These are phyloP conservation scores for Corinectria fuckeliana DNA, from an alignment of 2,329 filamentous ascomycete genomes.

Conservation along the genomic window DNA sequence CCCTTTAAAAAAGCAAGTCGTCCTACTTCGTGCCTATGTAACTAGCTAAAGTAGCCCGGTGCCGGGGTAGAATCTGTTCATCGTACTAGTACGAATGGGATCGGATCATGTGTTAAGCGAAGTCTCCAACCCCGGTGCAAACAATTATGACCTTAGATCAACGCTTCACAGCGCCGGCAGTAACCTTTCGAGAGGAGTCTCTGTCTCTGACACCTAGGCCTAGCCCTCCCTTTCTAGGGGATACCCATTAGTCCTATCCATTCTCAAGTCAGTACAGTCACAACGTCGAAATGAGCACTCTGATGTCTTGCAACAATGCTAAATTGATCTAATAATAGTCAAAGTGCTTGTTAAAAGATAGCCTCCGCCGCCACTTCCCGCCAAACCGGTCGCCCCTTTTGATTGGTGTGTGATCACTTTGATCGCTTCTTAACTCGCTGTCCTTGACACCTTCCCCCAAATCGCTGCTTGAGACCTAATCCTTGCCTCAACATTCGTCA, in stretches of 20 bases:
- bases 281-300: not conserved
- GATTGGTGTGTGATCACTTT: constrained; percentile 16
- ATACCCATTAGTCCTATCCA: not conserved
- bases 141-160: not conserved
- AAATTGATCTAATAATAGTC: constrained; percentile 3
- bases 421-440: not conserved
- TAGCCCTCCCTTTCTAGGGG: not conserved
- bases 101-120: no score
- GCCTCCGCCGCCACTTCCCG: constrained; percentile 44
- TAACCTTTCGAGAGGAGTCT: no score
- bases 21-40: not conserved
- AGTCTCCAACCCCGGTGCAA: not conserved
- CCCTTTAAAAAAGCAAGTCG: not conserved
- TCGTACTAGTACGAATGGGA: no score
- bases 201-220: not conserved
- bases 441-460: not conserved
- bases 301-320: not conserved
- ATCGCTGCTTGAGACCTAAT: not conserved
- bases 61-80: no score
- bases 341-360: constrained; percentile 27
- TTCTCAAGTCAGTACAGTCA: not conserved
- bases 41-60: not conserved
- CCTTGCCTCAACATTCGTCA: no score
- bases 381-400: constrained; percentile 47
- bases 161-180: not conserved